A percentile compares a stretch with the other conserved stretches of the same genome.
These are phyloP conservation scores for Neurospora sp. DNA, from an alignment of 495 filamentous ascomycete genomes.

Conservation along the genomic window DNA sequence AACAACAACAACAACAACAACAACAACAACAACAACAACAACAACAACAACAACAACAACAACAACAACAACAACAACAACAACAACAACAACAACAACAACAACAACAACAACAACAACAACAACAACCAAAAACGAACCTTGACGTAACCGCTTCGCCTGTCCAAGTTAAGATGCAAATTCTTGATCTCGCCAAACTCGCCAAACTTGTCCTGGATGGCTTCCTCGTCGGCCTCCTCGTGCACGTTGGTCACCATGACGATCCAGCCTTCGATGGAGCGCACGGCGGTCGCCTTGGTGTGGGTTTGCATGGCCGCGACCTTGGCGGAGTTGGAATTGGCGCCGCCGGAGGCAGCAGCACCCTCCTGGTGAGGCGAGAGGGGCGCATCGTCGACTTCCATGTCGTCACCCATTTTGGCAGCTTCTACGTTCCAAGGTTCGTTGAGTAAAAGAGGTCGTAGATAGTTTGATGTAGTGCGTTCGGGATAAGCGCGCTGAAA, in stretches of 20 bases:
- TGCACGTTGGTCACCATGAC: constrained; percentile 94
- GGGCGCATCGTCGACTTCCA: constrained; percentile 9
- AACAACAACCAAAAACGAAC: constrained; percentile 34
- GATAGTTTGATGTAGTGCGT: not conserved
- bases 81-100: no score
- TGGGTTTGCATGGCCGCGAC: constrained; percentile 61
- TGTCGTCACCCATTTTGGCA: constrained; percentile 11
- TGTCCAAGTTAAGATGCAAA: constrained; percentile 86
- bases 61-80: no score
- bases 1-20: no score
- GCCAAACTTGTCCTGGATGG: constrained; percentile 85
- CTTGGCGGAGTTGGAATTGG: constrained; percentile 32
- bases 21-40: not conserved
- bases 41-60: no score
- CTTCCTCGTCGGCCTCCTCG: constrained; percentile 95
- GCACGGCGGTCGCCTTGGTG: constrained; percentile 77
- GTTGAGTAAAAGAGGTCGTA: not conserved
- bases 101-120: not conserved
- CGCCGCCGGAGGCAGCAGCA: constrained; percentile 1
- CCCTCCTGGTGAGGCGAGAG: not conserved
- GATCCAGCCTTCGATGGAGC: constrained; percentile 99
- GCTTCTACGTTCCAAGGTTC: not conserved
- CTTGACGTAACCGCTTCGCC: constrained; percentile 96
- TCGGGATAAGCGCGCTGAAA: not conserved
- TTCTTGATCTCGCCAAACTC: constrained; percentile 98